These are phyloP conservation scores for Fusarium nurragi DNA, from an alignment of 2,329 filamentous ascomycete species.

Conservation along the genomic window DNA sequence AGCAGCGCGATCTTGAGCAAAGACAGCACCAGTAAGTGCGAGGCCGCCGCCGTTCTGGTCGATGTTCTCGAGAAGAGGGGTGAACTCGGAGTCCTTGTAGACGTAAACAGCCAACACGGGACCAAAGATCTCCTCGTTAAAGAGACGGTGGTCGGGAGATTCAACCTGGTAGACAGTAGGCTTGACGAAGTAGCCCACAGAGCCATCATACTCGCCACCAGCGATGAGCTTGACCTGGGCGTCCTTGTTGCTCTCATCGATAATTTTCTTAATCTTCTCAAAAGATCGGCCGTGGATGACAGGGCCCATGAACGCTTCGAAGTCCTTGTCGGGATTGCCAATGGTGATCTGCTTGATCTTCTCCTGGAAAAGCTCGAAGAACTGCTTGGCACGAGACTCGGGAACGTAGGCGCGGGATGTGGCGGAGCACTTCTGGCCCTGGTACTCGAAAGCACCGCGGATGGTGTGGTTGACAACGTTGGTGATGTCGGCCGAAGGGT, in stretches of 20 bases:
- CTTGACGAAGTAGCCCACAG: constrained; percentile 82
- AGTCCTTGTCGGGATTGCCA: constrained; percentile 73
- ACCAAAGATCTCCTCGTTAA: constrained; percentile 84
- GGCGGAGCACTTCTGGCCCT: constrained; percentile 91
- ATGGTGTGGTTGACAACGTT: constrained; percentile 87
- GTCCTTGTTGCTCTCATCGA: constrained; percentile 82
- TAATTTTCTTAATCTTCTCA: constrained; percentile 79
- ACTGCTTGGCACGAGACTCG: constrained; percentile 76
- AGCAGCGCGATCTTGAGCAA: constrained; percentile 58
- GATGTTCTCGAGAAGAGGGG: constrained; percentile 48
- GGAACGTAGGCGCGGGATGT: constrained; percentile 83
- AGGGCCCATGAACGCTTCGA: constrained; percentile 81
- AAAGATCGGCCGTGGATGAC: constrained; percentile 86
- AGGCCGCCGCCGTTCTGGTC: constrained; percentile 56
- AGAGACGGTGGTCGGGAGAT: constrained; percentile 76
- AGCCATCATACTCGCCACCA: constrained; percentile 80
- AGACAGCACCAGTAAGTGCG: constrained; percentile 60
- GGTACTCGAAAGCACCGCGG: constrained; percentile 87
- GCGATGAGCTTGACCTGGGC: constrained; percentile 74
- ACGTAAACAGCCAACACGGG: constrained; percentile 78
- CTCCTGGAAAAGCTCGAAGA: constrained; percentile 70
- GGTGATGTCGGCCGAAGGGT: constrained; percentile 77
- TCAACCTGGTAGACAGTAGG: constrained; percentile 82
- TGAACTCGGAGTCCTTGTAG: constrained; percentile 72
- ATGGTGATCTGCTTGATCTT: constrained; percentile 76